These are phyloP conservation scores for Flaveria sonorensis DNA, from an alignment of 129 eudicot species.

Conservation along the genomic window DNA sequence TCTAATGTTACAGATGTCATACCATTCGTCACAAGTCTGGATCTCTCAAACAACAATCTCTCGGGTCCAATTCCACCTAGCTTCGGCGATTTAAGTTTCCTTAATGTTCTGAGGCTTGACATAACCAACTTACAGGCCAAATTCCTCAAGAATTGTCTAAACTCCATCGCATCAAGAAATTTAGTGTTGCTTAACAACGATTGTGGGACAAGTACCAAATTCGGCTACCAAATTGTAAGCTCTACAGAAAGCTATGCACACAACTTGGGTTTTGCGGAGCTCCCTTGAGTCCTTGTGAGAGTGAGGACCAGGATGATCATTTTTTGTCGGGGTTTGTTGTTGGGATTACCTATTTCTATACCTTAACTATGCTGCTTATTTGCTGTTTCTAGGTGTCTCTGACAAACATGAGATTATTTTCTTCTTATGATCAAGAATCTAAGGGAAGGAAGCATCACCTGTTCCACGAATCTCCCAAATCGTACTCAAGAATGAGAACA, in stretches of 20 bases:
- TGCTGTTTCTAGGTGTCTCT: slow-evolving; percentile 22
- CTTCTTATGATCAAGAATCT: slow-evolving; percentile 31
- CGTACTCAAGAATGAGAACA: not conserved
- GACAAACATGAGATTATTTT: slow-evolving; percentile 29
- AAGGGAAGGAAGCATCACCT: slow-evolving; percentile 16
- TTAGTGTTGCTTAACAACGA: slow-evolving; percentile 39
- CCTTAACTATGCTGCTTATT: slow-evolving; percentile 26
- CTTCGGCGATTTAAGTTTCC: slow-evolving; percentile 3
- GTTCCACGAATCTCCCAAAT: not conserved
- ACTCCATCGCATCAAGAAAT: slow-evolving; percentile 24
- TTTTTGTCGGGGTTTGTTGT: slow-evolving; percentile 32
- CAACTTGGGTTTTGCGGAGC: slow-evolving; percentile 49
- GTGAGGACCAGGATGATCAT: not conserved
- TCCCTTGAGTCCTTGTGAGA: slow-evolving; percentile 31
- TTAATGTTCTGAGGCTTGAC: slow-evolving; percentile 38
- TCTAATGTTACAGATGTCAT: slow-evolving; percentile 15
- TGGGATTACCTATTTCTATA: slow-evolving; percentile 9
- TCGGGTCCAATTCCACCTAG: slow-evolving; percentile 34
- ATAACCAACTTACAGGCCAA: slow-evolving; percentile 42
- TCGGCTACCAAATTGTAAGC: not conserved
- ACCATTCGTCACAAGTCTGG: not conserved
- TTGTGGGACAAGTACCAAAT: slow-evolving; percentile 34
- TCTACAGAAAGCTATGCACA: slow-evolving; percentile 32
- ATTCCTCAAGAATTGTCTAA: slow-evolving; percentile 27
- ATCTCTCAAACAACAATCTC: slow-evolving; percentile 43